Evolutionary conservation across 2,329 filamentous ascomycete species (phyloP), one percentile per base, ranked within the genome.

Genomic region (Beauveria medogensis): DNA sequence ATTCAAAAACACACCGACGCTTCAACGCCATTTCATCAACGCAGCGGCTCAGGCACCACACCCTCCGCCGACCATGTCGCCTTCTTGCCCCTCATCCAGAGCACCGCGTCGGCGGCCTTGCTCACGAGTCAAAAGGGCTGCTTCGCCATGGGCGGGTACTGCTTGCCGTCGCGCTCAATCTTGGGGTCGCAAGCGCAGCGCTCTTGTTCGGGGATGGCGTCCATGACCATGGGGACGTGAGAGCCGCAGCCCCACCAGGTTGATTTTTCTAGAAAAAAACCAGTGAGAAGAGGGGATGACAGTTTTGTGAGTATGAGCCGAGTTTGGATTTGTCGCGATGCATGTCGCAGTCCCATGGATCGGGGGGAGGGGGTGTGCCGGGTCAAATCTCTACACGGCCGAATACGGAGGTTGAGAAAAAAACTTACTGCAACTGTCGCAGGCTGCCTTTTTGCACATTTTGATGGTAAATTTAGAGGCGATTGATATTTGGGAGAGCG

Each of bases 381-480:
- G 30, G 12, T 12, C 5, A 5, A 14, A 37, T 37, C 34, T 14
- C 34, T 4, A 0, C 5, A 12, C 34, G 34, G 5, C 5, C 34
- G 40, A 20, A 30, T 55, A 59, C 55, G 55, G 60, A 28, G 53
- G 52, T 24, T 4, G 30, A 30, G 55, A 47, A 44, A 12, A 53
- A 44, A 44, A 77, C 84, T 68, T 79, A 88, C 86, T 76, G 76
- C 87, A 90, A 56, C 76, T 81, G 64, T 75, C 74, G 73, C 87
- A 90, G 63, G 75, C 80, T 26, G 83, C 81, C 72, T 83, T 83
- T 73, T 80, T 86, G 72, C 87, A 90, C 87, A 90, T 90, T 41
- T 20, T 70, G 30, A n/a, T 5, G 3, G 14, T 7, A 37, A 52
- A 1, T 34, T n/a, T 5, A 5, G 22, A 16, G 3, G 24, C 24